A percentile compares a stretch with the other conserved stretches of the same genome.
Conservation (phyloP, 2,329 filamentous ascomycete genomes). For the Calonectria fujianensis region DNA sequence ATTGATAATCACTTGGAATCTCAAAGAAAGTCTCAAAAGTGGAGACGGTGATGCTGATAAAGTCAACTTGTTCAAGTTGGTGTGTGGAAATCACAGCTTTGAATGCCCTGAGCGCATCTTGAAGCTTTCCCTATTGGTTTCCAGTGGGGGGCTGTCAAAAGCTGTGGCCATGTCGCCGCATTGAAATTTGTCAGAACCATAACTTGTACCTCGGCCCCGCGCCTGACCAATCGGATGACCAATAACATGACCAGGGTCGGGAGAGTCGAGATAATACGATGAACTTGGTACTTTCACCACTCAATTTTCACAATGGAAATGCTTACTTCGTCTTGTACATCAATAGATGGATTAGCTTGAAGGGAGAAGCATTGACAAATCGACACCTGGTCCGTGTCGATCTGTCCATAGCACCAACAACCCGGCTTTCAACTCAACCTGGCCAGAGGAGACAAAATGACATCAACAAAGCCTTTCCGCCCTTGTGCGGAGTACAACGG, state of each 20-base stretch:
- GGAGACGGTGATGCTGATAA: neutral
- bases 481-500: no score
- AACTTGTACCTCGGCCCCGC: neutral
- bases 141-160: neutral
- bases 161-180: neutral
- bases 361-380: no score
- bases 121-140: neutral
- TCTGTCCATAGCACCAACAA: no score
- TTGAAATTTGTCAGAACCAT: neutral
- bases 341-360: no score
- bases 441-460: no score
- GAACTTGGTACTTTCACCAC: no score
- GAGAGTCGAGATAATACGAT: no score
- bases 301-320: no score
- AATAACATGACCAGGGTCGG: neutral
- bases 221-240: neutral
- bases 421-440: no score
- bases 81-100: neutral
- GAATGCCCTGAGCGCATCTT: neutral
- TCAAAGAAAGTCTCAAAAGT: neutral
- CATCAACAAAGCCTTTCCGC: no score
- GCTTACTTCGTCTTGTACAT: no score
- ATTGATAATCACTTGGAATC: neutral
- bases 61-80: neutral
- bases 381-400: no score